phyloP scores from a whole-genome alignment of 2,329 filamentous ascomycete genomes.

The Trichoderma sp. region DNA sequence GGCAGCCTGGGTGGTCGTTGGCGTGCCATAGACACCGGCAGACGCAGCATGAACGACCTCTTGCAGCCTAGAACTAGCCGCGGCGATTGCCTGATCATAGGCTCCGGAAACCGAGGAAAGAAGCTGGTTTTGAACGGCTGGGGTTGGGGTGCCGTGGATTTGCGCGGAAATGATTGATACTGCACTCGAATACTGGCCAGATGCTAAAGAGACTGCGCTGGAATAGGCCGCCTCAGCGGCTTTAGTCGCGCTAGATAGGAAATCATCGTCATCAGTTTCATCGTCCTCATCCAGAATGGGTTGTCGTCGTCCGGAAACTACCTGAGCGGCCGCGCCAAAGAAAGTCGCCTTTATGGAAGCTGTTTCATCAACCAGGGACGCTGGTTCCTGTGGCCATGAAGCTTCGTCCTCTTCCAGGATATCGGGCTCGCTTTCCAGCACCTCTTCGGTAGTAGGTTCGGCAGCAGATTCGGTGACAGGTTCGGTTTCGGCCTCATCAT shows the following conservation, averaged over 20 bases:
- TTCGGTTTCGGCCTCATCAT: not conserved
- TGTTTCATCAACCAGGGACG: conserved; percentile 36
- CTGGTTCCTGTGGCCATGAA: conserved; percentile 31
- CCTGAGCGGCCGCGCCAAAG: conserved; percentile 56
- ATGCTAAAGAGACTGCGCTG: conserved; percentile 66
- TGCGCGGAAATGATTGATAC: conserved; percentile 69
- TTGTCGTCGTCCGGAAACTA: conserved; percentile 51
- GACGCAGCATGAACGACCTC: conserved; percentile 60
- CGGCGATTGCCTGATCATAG: conserved; percentile 67
- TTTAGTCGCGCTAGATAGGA: conserved; percentile 44
- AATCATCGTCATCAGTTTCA: conserved; percentile 43
- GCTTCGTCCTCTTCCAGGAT: conserved; percentile 37
- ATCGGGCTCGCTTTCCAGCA: conserved; percentile 35
- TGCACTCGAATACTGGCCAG: conserved; percentile 69
- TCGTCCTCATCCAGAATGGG: conserved; percentile 56
- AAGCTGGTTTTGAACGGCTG: conserved; percentile 66
- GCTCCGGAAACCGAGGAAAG: conserved; percentile 69
- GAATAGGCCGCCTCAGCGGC: conserved; percentile 64
- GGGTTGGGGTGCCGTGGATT: conserved; percentile 69
- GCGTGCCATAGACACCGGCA: conserved; percentile 52
- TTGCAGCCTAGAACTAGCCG: conserved; percentile 63
- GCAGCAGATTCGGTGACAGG: conserved; percentile 5
- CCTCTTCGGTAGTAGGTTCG: conserved; percentile 28
- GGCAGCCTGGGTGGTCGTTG: conserved; percentile 48
- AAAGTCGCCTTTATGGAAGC: conserved; percentile 51